Evolutionary conservation across 176 grass and related monocot species (phyloP).

Genomic region (Carex scoparia): DNA sequence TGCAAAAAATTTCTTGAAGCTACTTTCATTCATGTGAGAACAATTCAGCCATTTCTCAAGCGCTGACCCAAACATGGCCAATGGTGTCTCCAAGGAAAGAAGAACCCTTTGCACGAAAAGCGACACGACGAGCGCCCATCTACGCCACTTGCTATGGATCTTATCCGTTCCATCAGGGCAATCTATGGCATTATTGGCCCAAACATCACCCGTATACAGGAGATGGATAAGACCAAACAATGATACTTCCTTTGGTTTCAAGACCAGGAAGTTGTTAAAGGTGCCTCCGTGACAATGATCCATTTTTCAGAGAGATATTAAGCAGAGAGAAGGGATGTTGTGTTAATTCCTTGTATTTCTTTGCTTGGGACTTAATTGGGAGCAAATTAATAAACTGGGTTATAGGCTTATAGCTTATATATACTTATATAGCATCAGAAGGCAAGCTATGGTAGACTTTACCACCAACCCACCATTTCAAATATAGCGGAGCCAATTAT

Average conservation of each 20-base stretch:
- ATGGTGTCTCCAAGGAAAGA: slow-evolving; percentile 34
- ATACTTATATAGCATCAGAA: neutral
- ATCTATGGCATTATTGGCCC: slow-evolving; percentile 35
- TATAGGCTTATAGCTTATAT: neutral
- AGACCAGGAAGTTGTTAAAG: slow-evolving; percentile 44
- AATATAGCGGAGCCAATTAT: neutral
- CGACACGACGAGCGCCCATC: slow-evolving; percentile 53
- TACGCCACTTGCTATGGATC: slow-evolving; percentile 29
- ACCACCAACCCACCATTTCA: neutral
- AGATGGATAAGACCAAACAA: slow-evolving; percentile 35
- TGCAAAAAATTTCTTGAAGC: slow-evolving; percentile 27
- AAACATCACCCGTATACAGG: slow-evolving; percentile 36
- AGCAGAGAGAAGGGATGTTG: neutral
- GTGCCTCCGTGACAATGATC: neutral
- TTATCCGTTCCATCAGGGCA: slow-evolving; percentile 35
- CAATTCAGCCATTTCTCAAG: slow-evolving; percentile 61
- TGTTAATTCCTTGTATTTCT: neutral
- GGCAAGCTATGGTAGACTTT: neutral
- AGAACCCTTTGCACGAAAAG: slow-evolving; percentile 49
- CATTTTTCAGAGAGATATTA: slow-evolving; percentile 4
- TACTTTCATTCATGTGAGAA: slow-evolving; percentile 36
- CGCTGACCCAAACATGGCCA: slow-evolving; percentile 36
- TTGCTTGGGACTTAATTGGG: neutral
- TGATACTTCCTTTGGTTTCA: slow-evolving; percentile 40
- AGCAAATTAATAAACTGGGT: neutral